A percentile compares a stretch with the other conserved stretches of the same genome.
phyloP scores from a whole-genome alignment of 164 flowering plant species.

The Kalanchoe fedtschenkoi region DNA sequence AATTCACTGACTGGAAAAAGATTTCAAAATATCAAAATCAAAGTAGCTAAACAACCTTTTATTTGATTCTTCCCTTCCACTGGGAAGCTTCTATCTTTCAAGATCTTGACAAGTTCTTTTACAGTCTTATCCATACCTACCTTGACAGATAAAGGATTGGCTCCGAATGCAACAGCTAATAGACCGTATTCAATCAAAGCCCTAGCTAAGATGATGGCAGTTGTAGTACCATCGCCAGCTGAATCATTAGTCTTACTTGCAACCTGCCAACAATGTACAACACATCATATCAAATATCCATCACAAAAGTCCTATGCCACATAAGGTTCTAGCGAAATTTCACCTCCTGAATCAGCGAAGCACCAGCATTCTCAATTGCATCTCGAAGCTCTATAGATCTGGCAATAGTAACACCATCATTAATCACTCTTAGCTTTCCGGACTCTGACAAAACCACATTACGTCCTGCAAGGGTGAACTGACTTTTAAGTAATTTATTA shows the following conservation, averaged over 20 bases:
- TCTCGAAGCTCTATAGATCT: slow-evolving; percentile 75
- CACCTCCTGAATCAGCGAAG: slow-evolving; percentile 76
- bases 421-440: slow-evolving; percentile 46
- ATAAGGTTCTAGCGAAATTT: slow-evolving; percentile 11
- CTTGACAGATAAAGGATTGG: slow-evolving; percentile 70
- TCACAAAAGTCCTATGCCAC: background rate
- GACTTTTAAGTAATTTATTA: background rate
- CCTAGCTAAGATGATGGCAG: slow-evolving; percentile 79
- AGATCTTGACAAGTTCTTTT: slow-evolving; percentile 48
- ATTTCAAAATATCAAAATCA: background rate
- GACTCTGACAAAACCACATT: slow-evolving; percentile 80
- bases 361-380: slow-evolving; percentile 83
- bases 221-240: slow-evolving; percentile 98
- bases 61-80: slow-evolving; percentile 58
- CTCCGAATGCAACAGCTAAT: slow-evolving; percentile 72
- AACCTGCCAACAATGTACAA: slow-evolving; percentile 37
- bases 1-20: background rate
- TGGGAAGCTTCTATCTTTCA: slow-evolving; percentile 45
- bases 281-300: background rate
- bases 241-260: slow-evolving; percentile 70
- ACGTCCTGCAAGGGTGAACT: slow-evolving; percentile 46
- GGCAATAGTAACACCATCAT: slow-evolving; percentile 94
- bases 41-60: slow-evolving; percentile 37
- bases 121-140: slow-evolving; percentile 86
- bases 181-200: slow-evolving; percentile 64